Base-by-base conservation (phyloP, 1,139 yeast species). In the Eremothecium gossypii region DNA sequence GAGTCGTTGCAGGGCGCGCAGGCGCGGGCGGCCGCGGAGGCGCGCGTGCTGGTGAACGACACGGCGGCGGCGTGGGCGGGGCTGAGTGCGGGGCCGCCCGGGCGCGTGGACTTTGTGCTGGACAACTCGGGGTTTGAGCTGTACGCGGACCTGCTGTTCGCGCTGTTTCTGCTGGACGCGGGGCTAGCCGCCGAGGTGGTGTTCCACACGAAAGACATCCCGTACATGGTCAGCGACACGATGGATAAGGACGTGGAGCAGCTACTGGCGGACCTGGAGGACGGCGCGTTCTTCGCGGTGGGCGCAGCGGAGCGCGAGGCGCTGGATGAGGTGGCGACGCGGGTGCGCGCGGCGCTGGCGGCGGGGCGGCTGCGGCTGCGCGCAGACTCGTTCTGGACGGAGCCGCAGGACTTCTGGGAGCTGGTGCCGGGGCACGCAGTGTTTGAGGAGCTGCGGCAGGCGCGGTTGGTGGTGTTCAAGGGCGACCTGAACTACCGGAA, bases 161-260 rank as follows among this genome's bases (percentile, higher is more conserved):
- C 83, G 1, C 67, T 86, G 42, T 87, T 86, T 61, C 65, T 87
- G 44, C 69, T 93, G 36, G 95, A 89, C 54, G 66, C 86, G 12
- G 72, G 74, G 20, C 62, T 89, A 33, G 79, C 77, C 12, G 65
- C 69, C 23, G 67, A 73, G 41, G 76, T 91, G 46, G 81, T 79
- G 26, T 70, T 93, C 50, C 98, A 93, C 63, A 87, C 95, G 51
- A 91, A 91, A 64, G 77, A 79, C 45, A 74, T 86, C 49, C 97
- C 98, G 33, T 91, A 97, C 95, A 89, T 91, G 79, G 98, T 91
- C 14, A 84, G 96, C 54, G 99, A 91, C 61, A 93, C 93, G 10
- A 78, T 87, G 76, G 76, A 85, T 23, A 78, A 79, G 52, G 99
- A 91, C 63, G 77, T 85, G 50, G 69, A 70, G 37, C 64, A 71